phyloP scores from a whole-genome alignment of 768 basidiomycete species.

The Termitomyces eurrhizus region DNA sequence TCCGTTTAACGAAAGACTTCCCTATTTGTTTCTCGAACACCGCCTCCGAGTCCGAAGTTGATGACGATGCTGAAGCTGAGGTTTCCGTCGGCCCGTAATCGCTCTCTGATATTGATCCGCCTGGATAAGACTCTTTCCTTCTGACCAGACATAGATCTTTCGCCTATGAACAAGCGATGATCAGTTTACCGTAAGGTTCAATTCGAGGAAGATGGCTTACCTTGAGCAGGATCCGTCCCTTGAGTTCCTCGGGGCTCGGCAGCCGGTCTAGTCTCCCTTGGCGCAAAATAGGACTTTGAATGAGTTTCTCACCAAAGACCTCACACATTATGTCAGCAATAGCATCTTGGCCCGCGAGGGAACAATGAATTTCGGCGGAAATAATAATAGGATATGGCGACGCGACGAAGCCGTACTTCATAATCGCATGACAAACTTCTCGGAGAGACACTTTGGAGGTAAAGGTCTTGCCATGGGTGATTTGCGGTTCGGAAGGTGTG shows the following conservation, averaged over 20 bases:
- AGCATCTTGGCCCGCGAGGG: slow-evolving; percentile 49
- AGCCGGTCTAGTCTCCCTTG: slow-evolving; percentile 50
- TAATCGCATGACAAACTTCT: slow-evolving; percentile 81
- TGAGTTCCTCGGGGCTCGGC: slow-evolving; percentile 88
- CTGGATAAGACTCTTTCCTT: slow-evolving; percentile 15
- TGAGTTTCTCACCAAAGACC: slow-evolving; percentile 41
- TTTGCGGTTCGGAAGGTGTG: slow-evolving; percentile 57
- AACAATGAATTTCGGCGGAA: slow-evolving; percentile 94
- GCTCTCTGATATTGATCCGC: slow-evolving; percentile 16
- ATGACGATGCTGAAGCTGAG: slow-evolving; percentile 20
- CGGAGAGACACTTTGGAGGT: slow-evolving; percentile 83
- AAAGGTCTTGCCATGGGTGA: slow-evolving; percentile 93
- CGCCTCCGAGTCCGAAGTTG: slow-evolving; percentile 36
- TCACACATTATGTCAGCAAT: slow-evolving; percentile 43
- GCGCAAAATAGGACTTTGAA: slow-evolving; percentile 20
- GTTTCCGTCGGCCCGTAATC: slow-evolving; percentile 21
- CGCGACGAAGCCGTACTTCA: slow-evolving; percentile 89
- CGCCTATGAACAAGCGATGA: slow-evolving; percentile 37
- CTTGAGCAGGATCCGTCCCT: slow-evolving; percentile 80
- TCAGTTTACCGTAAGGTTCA: not conserved
- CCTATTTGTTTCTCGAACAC: slow-evolving; percentile 18
- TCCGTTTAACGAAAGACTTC: slow-evolving; percentile 16
- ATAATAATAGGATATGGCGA: slow-evolving; percentile 96
- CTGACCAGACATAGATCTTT: slow-evolving; percentile 64
- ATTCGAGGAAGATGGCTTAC: slow-evolving; percentile 28